A percentile compares a stretch with the other conserved stretches of the same genome.
These are phyloP conservation scores for Boletus rufocinnamomeus DNA, from an alignment of 768 basidiomycete species.

Conservation along the genomic window DNA sequence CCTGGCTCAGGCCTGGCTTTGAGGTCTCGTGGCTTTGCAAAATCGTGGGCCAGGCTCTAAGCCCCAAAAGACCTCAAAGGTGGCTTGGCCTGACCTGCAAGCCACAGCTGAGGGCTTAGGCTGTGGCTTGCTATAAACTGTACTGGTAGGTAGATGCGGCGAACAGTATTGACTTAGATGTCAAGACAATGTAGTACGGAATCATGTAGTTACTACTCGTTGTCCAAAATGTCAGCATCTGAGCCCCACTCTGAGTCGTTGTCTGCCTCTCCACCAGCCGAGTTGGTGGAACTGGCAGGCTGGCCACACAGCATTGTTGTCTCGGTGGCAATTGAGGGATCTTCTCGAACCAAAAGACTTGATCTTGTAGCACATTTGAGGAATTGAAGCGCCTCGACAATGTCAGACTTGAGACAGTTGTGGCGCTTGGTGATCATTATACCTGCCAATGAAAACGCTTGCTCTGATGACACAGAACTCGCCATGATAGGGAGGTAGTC, in stretches of 20 bases:
- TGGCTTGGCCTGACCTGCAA: not conserved
- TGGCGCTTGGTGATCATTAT: conserved; percentile 9
- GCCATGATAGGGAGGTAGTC: conserved; percentile 11
- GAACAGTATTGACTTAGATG: not conserved
- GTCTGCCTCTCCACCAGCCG: not conserved
- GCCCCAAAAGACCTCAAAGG: not conserved
- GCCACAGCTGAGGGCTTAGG: not conserved
- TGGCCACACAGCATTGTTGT: not conserved
- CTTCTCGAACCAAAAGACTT: not conserved
- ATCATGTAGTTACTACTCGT: not conserved
- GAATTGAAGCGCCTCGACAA: conserved; percentile 4
- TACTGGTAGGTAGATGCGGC: too few relatives aligned
- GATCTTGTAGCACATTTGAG: not conserved
- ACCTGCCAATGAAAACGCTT: conserved; percentile 1
- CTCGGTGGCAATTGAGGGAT: not conserved
- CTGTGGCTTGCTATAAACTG: not conserved
- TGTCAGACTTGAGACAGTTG: conserved; percentile 8
- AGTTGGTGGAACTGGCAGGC: too few relatives aligned
- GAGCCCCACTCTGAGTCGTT: too few relatives aligned
- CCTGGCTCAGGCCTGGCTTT: not conserved
- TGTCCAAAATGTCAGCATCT: not conserved
- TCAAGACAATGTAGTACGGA: not conserved
- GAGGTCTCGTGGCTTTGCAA: not conserved
- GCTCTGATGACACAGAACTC: conserved; percentile 1
- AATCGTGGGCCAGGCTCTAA: not conserved